Evolutionary conservation across 176 grass and related monocot species (phyloP), one percentile per base, ranked within the genome.

Genomic region (barley (Hordeum vulgare)): DNA sequence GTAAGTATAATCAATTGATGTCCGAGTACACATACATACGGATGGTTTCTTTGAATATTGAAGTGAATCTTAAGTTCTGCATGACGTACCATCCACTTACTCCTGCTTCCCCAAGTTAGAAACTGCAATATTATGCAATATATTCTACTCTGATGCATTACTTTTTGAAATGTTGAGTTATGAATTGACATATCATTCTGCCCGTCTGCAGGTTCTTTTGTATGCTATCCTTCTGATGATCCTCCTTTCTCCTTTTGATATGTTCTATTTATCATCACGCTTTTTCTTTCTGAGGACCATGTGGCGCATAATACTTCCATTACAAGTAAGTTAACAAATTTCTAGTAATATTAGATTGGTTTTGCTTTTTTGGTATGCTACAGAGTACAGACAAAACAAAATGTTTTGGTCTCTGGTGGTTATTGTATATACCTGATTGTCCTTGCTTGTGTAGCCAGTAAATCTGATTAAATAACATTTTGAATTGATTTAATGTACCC

Each of bases 211-310:
- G 94, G 94, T 96, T 73, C 83, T 99, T 77, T 83, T 99, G 36
- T 99, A 99, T 92, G 85, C 74, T 42, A 54, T 83, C 59, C 59
- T 94, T 81, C 45, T 99, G 81, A 90, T 99, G 60, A 73, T 99
- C 66, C 87, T 99, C 54, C 81, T 99, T 86, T 99, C 90, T 61
- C 96, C 96, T 60, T 99, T 99, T 81, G 96, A 99, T 85, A 99
- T 99, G 77, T 99, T 96, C 81, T 94, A 92, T 80, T 84, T 99
- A 56, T 93, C 96, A 12, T 90, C 96, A 4, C 91, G 96, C 10
- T 99, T 94, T 86, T 96, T 88, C 86, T 92, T 99, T 74, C 85
- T 99, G 80, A 87, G 93, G 74, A 99, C 91, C 41, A 71, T 85
- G 20, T 99, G 89, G 93, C 89, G 93, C 61, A 96, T 99, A 90